Evolutionary conservation across 2,329 filamentous ascomycete genomes (phyloP).

Genomic region (Colletotrichum graminicola): DNA sequence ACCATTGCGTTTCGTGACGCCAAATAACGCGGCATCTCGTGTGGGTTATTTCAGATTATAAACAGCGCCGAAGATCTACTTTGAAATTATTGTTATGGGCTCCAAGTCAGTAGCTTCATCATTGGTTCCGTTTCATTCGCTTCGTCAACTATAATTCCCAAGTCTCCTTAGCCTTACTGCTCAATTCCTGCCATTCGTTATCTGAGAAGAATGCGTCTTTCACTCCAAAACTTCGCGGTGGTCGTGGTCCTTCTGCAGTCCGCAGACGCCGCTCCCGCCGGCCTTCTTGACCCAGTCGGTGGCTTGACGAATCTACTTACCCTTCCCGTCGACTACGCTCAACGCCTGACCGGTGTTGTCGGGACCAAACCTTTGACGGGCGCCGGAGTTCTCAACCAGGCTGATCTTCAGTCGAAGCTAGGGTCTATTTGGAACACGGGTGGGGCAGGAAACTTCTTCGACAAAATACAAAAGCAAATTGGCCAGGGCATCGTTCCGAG

Average conservation of each 20-base stretch:
- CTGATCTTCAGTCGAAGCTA: constrained; percentile 28
- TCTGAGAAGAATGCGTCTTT: constrained; percentile 7
- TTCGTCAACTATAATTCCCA: background rate
- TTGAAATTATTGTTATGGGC: too few relatives aligned
- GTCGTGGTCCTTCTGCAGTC: background rate
- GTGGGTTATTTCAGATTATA: background rate
- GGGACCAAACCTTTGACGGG: background rate
- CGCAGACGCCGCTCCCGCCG: constrained; percentile 21
- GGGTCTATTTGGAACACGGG: constrained; percentile 31
- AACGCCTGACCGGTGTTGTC: constrained; percentile 8
- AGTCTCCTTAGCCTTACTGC: too few relatives aligned
- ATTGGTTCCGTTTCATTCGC: background rate
- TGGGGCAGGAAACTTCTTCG: constrained; percentile 25
- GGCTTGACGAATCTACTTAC: constrained; percentile 14
- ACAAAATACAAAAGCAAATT: constrained; percentile 30
- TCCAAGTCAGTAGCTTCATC: constrained; percentile 3
- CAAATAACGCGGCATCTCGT: background rate
- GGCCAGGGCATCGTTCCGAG: constrained; percentile 15
- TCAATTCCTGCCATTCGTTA: background rate
- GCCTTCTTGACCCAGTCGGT: constrained; percentile 24
- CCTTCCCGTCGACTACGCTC: constrained; percentile 26
- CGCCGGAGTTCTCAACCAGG: background rate
- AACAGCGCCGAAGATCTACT: background rate
- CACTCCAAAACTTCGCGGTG: background rate
- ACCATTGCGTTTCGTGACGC: background rate